These are phyloP conservation scores for Trichophyton rubrum DNA, from an alignment of 2,329 filamentous ascomycete species.

Conservation along the genomic window DNA sequence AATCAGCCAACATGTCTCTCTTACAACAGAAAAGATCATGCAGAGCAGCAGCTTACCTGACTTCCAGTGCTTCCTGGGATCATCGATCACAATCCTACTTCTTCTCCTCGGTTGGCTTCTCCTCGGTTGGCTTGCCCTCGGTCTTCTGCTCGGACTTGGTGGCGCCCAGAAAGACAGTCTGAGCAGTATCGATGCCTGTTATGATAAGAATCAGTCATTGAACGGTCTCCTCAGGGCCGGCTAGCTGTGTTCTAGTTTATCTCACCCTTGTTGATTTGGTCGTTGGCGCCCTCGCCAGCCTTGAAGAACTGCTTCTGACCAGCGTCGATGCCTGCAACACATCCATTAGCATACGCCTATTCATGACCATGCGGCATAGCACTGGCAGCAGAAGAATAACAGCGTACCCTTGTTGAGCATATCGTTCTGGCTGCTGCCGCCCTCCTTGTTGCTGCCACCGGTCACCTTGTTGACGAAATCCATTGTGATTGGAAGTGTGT, in stretches of 20 bases:
- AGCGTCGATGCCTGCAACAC: neutral
- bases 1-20: neutral
- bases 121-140: neutral
- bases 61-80: neutral
- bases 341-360: neutral
- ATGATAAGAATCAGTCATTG: neutral
- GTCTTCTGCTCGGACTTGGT: neutral
- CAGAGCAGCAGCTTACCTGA: neutral
- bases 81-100: neutral
- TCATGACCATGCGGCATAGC: neutral
- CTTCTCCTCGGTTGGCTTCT: neutral
- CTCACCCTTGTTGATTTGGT: slow-evolving; percentile 2
- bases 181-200: neutral
- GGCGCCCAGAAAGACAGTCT: neutral
- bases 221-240: neutral
- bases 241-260: too few relatives aligned
- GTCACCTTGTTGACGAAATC: neutral
- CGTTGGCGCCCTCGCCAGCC: neutral
- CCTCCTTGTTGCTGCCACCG: neutral
- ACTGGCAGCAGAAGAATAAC: neutral
- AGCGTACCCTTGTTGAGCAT: neutral
- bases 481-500: neutral
- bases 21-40: neutral
- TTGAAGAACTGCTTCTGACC: neutral
- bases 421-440: neutral